Percentiles rank a stretch among this genome's conserved stretches.
Evolutionary conservation across 164 flowering plant genomes (phyloP).

Genomic region (Malania oleifera): DNA sequence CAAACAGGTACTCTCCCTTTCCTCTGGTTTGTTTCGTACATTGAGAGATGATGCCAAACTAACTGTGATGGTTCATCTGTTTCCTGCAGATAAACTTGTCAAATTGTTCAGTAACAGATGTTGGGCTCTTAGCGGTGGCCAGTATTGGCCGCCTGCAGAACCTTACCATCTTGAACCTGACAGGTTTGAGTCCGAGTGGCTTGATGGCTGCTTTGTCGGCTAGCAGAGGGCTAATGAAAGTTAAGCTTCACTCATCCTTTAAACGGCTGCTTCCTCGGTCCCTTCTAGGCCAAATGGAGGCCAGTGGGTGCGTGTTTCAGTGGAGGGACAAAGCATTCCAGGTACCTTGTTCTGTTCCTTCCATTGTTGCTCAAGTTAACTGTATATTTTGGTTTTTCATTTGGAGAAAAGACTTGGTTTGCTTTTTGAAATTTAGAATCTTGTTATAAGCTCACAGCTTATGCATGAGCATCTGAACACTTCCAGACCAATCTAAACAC

Average conservation of each 20-base stretch:
- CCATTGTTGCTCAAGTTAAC: neutral
- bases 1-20: slow-evolving; percentile 14
- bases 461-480: too few relatives aligned
- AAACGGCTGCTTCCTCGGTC: slow-evolving; percentile 13
- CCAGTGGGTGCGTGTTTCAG: slow-evolving; percentile 22
- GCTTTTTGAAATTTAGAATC: too few relatives aligned
- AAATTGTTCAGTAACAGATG: slow-evolving; percentile 19
- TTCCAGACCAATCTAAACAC: too few relatives aligned
- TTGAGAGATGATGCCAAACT: neutral
- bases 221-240: slow-evolving; percentile 16
- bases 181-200: slow-evolving; percentile 22
- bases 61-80: neutral
- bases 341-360: slow-evolving; percentile 11
- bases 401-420: too few relatives aligned
- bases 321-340: slow-evolving; percentile 27
- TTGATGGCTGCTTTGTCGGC: slow-evolving; percentile 21
- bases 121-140: slow-evolving; percentile 21
- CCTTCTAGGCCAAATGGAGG: slow-evolving; percentile 15
- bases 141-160: slow-evolving; percentile 15
- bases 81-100: slow-evolving; percentile 27
- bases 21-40: neutral
- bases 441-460: too few relatives aligned
- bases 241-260: slow-evolving; percentile 23
- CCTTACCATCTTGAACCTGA: slow-evolving; percentile 24
- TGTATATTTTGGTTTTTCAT: too few relatives aligned